These are phyloP conservation scores for Chiua virens DNA, from an alignment of 768 basidiomycete species.

Conservation along the genomic window DNA sequence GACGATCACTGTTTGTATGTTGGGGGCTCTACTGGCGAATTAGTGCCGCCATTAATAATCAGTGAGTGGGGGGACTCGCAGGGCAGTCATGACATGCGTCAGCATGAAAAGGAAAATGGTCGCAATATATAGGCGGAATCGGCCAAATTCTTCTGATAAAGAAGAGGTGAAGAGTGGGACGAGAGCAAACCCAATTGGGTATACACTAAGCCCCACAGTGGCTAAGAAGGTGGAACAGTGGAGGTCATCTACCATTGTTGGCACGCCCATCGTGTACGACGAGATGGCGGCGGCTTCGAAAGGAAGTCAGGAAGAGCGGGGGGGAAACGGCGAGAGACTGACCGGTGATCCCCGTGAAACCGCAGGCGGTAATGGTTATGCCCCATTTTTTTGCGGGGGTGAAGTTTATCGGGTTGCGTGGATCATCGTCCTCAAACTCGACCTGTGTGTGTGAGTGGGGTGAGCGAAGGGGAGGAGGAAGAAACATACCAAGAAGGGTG, in stretches of 20 bases:
- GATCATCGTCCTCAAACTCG: conserved; percentile 40
- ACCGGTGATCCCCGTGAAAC: conserved; percentile 34
- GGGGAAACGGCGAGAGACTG: conserved; percentile 4
- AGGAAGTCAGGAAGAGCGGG: not conserved
- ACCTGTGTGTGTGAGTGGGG: conserved; percentile 26
- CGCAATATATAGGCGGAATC: conserved; percentile 56
- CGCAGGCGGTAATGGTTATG: conserved; percentile 36
- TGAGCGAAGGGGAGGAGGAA: not conserved
- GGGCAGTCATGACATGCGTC: conserved; percentile 45
- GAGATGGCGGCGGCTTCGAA: conserved; percentile 47
- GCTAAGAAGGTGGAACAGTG: conserved; percentile 46
- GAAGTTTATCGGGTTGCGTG: conserved; percentile 42
- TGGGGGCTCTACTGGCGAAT: conserved; percentile 32
- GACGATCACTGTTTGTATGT: conserved; percentile 62
- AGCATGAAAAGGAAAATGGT: conserved; percentile 49
- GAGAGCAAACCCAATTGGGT: conserved; percentile 59
- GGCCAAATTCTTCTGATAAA: conserved; percentile 72
- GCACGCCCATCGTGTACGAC: conserved; percentile 55
- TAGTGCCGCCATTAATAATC: not conserved
- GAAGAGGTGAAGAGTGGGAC: conserved; percentile 68
- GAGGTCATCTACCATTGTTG: conserved; percentile 52
- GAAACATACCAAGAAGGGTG: conserved; percentile 13
- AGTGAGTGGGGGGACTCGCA: conserved; percentile 16
- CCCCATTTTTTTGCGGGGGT: conserved; percentile 41
- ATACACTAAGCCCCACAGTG: conserved; percentile 51